phyloP scores from a whole-genome alignment of 2,329 filamentous ascomycete species.

The Cercospora sesami region DNA sequence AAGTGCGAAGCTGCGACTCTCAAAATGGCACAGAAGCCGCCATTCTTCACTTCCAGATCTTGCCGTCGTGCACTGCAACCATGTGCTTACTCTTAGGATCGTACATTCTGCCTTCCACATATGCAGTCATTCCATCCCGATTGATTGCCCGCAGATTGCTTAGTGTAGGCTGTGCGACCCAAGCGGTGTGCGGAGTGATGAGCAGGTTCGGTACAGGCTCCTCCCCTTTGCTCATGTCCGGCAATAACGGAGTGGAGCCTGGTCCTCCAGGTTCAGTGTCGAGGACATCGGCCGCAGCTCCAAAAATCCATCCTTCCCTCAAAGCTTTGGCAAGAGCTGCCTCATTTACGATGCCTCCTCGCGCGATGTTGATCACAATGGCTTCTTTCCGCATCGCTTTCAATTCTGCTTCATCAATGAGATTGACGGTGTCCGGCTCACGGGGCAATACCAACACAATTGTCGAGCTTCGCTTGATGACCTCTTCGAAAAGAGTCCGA shows the following conservation, averaged over 20 bases:
- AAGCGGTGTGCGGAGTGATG: conserved; percentile 26
- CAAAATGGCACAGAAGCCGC: background rate
- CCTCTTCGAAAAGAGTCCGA: conserved; percentile 19
- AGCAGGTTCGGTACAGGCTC: conserved; percentile 25
- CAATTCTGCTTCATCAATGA: conserved; percentile 25
- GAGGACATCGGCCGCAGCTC: conserved; percentile 28
- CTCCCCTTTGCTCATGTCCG: conserved; percentile 26
- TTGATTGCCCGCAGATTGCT: conserved; percentile 25
- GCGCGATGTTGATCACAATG: conserved; percentile 24
- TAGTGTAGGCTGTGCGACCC: conserved; percentile 25
- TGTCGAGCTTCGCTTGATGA: conserved; percentile 21
- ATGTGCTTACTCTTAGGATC: conserved; percentile 24
- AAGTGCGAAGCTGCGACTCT: background rate
- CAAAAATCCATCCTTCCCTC: conserved; percentile 24
- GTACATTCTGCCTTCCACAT: conserved; percentile 27
- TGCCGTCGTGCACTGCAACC: conserved; percentile 28
- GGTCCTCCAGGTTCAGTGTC: conserved; percentile 28
- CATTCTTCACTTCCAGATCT: conserved; percentile 24
- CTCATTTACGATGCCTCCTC: conserved; percentile 29
- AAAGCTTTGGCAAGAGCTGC: conserved; percentile 26
- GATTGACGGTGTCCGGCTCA: conserved; percentile 24
- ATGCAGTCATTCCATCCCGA: conserved; percentile 27
- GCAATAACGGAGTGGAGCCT: conserved; percentile 22
- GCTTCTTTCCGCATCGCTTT: conserved; percentile 24
- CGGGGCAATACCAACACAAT: conserved; percentile 21